Evolutionary conservation across 805 yeast genomes (phyloP), one percentile per base, ranked within the genome.

Genomic region (Lipomyces japonicus): DNA sequence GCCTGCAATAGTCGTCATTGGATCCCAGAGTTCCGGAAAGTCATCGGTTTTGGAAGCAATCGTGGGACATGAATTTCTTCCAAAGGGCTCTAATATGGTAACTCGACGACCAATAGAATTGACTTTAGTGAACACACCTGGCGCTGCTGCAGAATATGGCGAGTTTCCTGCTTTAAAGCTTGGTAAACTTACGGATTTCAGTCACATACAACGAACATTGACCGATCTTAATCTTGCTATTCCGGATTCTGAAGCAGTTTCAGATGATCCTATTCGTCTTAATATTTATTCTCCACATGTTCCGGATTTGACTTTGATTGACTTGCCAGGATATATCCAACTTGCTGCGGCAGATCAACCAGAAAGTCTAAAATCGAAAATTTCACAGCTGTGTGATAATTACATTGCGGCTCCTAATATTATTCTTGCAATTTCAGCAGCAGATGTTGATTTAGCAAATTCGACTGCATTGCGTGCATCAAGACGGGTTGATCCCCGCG

Each of bases 341-440:
- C 81, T 93, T 3, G 96, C 93, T 65, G 95, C 97, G 2, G 90
- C 95, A 1, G 97, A 91, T 67, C 98, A 93, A 69, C 99, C 99
- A 0, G 69, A 75, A 3, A 86, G 82, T 50, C 75, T 93, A 53
- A 91, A 91, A 63, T 75, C 76, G 26, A 86, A 82, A 64, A 93
- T 93, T 60, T 74, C 86, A 51, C 79, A 75, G 45, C 72, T 93
- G 26, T 93, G 97, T 69, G 86, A 86, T 59, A 80, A 80, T 65
- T 93, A 93, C 64, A 75, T 93, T 53, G 87, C 85, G 62, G 82
- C 84, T 14, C 99, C 99, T 21, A 93, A 93, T 64, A 87, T 93
- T 44, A 93, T 93, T 36, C 74, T 93, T 61, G 98, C 98, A 0
- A 93, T 95, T 23, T 87, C 96, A 9, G 88, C 98, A 0, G 98